phyloP scores from a whole-genome alignment of 2,329 filamentous ascomycete species.

The Didymella lethalis region DNA sequence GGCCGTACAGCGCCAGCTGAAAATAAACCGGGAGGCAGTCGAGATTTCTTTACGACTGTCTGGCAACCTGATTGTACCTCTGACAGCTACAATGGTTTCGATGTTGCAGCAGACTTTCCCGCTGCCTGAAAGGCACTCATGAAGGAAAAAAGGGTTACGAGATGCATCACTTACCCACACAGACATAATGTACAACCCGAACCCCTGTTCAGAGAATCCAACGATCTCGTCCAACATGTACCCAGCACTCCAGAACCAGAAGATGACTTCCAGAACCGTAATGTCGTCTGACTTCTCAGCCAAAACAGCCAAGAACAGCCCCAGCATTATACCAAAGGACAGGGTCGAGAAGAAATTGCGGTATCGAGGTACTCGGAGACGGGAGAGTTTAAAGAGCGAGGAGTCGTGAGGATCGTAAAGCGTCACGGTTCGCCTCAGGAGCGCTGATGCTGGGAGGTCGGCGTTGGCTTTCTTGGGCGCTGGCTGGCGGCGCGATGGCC shows the following conservation, averaged over 20 bases:
- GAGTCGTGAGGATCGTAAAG: slow-evolving; percentile 91
- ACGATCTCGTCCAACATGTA: slow-evolving; percentile 97
- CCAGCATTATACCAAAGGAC: slow-evolving; percentile 84
- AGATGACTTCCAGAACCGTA: slow-evolving; percentile 83
- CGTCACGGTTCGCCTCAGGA: slow-evolving; percentile 76
- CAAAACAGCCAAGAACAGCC: slow-evolving; percentile 84
- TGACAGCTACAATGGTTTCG: too few species aligned
- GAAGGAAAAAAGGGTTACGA: background rate
- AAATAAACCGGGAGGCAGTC: background rate
- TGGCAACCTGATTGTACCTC: too few species aligned
- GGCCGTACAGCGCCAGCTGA: too few species aligned
- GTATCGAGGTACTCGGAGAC: slow-evolving; percentile 89
- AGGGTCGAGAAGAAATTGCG: slow-evolving; percentile 88
- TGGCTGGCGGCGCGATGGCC: slow-evolving; percentile 42
- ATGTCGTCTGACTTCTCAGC: slow-evolving; percentile 78
- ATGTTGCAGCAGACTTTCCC: too few species aligned
- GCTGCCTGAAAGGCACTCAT: background rate
- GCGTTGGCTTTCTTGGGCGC: slow-evolving; percentile 38
- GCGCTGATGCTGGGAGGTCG: slow-evolving; percentile 40
- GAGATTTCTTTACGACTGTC: too few species aligned
- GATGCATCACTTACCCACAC: slow-evolving; percentile 69
- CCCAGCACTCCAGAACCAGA: slow-evolving; percentile 97
- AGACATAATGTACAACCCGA: slow-evolving; percentile 76
- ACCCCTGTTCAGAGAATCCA: slow-evolving; percentile 95
- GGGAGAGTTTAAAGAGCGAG: slow-evolving; percentile 88